Evolutionary conservation across 208 protist species (phyloP), one percentile per base, ranked within the genome.

Genomic region (Herpetomonas tarakana): DNA sequence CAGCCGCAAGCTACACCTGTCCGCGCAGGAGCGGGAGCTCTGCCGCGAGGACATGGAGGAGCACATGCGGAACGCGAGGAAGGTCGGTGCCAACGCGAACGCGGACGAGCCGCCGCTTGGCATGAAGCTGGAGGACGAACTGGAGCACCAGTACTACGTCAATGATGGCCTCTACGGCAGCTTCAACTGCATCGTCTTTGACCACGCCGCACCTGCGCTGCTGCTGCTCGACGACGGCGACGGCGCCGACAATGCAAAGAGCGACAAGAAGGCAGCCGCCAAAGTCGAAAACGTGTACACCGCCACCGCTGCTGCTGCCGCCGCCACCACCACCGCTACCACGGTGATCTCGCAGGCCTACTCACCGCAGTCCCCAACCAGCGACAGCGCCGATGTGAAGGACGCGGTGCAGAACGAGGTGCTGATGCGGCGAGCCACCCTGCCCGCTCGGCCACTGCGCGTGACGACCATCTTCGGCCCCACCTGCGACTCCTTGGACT

Each of bases 131-230:
- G 57, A 71, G 19, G 59, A 63, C 31, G 62, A 30, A 47, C 31
- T 73, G 46, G 76, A 88, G 62, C 68, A 78, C 26, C 76, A 91
- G 67, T 93, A 92, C 71, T 95, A 92, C 68, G 58, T 93, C 21
- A 91, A 87, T 52, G 89, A 96, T 51, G 89, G 89, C 25, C 66
- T 94, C 52, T 96, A 96, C 67, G 55, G 80, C 62, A 86, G 74
- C 61, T 93, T 93, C 61, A 96, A 96, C 76, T 92, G 78, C 68
- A 76, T 96, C 25, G 30, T 94, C 19, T 96, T 82, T 24, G 89
- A 96, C 51, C 84, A 92, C 60, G 76, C 80, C 12, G 59, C 75
- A 65, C 81, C 83, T 4, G 64, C 28, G 19, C 71, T 86, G 41
- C 61, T 74, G 38, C 69, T 87, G 52, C 68, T 80, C 28, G 57